Percentiles rank a stretch among this genome's conserved stretches.
phyloP scores from a whole-genome alignment of 352 stramenopile genomes.

The Globisporangium apiculatum region DNA sequence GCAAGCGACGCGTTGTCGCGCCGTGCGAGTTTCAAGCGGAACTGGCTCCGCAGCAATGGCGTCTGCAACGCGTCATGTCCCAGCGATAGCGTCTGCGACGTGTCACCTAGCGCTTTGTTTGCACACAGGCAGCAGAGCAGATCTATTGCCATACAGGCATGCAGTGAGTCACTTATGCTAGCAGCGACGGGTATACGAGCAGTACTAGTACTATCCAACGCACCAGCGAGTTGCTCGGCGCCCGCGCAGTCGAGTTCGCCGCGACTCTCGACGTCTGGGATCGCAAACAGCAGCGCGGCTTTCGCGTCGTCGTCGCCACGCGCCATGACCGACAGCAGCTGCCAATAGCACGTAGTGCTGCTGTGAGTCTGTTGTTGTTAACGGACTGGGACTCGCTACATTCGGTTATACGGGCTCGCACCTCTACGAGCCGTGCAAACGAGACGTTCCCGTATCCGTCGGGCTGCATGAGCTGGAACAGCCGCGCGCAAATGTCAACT shows the following conservation, averaged over 20 bases:
- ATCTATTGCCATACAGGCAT: constrained; percentile 16
- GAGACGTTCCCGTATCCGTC: constrained; percentile 61
- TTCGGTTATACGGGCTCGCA: constrained; percentile 8
- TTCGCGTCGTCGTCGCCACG: constrained; percentile 41
- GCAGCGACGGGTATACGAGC: not conserved
- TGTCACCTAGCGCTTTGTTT: constrained; percentile 24
- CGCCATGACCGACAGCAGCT: constrained; percentile 37
- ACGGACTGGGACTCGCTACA: not conserved
- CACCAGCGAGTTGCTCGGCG: constrained; percentile 45
- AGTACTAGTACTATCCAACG: not conserved
- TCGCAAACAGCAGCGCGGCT: constrained; percentile 42
- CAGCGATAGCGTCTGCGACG: constrained; percentile 7
- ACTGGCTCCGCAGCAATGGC: constrained; percentile 39
- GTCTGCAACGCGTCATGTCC: constrained; percentile 20
- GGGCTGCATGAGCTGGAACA: constrained; percentile 41
- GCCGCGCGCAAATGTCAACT: constrained; percentile 24
- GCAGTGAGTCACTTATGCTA: not conserved
- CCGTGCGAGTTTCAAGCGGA: constrained; percentile 29
- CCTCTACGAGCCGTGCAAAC: constrained; percentile 55
- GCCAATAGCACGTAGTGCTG: not conserved
- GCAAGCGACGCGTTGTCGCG: constrained; percentile 15
- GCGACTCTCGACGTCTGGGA: constrained; percentile 20
- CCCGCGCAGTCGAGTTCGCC: constrained; percentile 27
- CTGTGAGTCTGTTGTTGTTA: too few relatives aligned
- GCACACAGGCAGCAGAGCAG: constrained; percentile 40